These are phyloP conservation scores for Lolium rigidum DNA, from an alignment of 176 grass and related monocot species.

Conservation along the genomic window DNA sequence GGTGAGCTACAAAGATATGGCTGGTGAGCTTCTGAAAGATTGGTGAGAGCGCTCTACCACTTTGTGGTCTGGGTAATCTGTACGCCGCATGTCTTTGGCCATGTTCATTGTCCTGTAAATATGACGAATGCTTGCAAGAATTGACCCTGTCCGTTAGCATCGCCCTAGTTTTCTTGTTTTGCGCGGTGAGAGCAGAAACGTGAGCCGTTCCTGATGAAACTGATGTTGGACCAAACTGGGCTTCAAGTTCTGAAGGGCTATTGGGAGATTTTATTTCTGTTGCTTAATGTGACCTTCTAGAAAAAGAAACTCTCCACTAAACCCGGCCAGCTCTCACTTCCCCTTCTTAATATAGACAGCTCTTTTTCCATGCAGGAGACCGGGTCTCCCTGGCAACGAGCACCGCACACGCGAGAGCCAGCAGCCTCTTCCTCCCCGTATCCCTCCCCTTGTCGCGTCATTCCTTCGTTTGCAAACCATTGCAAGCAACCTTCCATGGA, in stretches of 20 bases:
- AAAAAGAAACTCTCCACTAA: constrained; percentile 30
- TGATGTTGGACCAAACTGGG: not conserved
- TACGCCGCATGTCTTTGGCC: not conserved
- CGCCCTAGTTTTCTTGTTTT: not conserved
- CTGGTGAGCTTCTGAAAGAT: constrained; percentile 75
- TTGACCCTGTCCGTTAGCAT: not conserved
- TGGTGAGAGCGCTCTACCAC: constrained; percentile 53
- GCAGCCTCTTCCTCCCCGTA: not conserved
- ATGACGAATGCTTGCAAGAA: constrained; percentile 20
- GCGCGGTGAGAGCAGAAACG: not conserved
- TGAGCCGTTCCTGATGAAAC: not conserved
- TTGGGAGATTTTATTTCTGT: no score
- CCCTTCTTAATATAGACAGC: constrained; percentile 26
- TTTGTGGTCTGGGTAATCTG: not conserved
- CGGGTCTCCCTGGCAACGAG: constrained; percentile 17
- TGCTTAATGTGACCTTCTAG: not conserved
- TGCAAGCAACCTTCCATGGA: constrained; percentile 28
- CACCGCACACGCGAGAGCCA: constrained; percentile 5
- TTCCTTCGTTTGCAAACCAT: constrained; percentile 45
- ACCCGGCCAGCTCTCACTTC: constrained; percentile 23
- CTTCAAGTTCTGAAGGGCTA: no score
- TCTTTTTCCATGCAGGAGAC: constrained; percentile 6
- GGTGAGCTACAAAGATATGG: constrained; percentile 90
- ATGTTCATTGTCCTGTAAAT: constrained; percentile 19
- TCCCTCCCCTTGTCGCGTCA: constrained; percentile 9